Conservation (phyloP, 1,284 basidiomycete species). For the Rhodotorula sp. region DNA sequence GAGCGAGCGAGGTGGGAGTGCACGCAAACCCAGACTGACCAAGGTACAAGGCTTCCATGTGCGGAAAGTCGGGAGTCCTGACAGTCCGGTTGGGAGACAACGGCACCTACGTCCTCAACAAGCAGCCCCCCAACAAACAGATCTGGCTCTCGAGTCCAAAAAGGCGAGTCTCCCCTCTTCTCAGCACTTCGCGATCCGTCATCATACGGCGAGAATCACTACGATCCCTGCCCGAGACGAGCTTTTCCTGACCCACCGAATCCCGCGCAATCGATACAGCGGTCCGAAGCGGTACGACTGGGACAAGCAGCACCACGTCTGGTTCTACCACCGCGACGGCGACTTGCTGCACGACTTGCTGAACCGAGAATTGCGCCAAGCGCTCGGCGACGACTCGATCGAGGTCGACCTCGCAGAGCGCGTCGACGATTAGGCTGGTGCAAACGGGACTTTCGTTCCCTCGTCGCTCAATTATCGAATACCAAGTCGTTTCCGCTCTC, state of each 20-base stretch:
- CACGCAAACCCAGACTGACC: neutral
- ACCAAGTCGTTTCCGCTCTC: too few species aligned
- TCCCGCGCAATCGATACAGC: conserved; percentile 51
- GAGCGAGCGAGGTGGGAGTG: too few species aligned
- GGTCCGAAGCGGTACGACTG: conserved; percentile 89
- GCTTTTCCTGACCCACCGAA: neutral
- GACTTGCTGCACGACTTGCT: conserved; percentile 64
- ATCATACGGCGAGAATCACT: too few species aligned
- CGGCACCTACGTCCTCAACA: conserved; percentile 99
- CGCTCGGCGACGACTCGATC: conserved; percentile 41
- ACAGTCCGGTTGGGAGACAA: conserved; percentile 76
- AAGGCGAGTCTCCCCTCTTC: conserved; percentile 9
- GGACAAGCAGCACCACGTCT: conserved; percentile 55
- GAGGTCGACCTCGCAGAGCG: conserved; percentile 29
- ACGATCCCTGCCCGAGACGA: neutral
- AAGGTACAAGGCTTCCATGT: conserved; percentile 20
- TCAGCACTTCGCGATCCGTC: neutral
- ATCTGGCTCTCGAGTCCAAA: conserved; percentile 93
- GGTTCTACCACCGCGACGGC: conserved; percentile 74
- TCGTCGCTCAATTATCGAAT: too few species aligned
- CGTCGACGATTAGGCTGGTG: neutral
- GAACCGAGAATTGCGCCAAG: conserved; percentile 60
- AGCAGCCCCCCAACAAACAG: conserved; percentile 98
- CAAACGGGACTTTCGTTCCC: too few species aligned
- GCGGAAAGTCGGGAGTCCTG: conserved; percentile 74